A percentile compares a stretch with the other conserved stretches of the same genome.
phyloP scores from a whole-genome alignment of 2,329 filamentous ascomycete species.

The Rhynchosporium secalis region DNA sequence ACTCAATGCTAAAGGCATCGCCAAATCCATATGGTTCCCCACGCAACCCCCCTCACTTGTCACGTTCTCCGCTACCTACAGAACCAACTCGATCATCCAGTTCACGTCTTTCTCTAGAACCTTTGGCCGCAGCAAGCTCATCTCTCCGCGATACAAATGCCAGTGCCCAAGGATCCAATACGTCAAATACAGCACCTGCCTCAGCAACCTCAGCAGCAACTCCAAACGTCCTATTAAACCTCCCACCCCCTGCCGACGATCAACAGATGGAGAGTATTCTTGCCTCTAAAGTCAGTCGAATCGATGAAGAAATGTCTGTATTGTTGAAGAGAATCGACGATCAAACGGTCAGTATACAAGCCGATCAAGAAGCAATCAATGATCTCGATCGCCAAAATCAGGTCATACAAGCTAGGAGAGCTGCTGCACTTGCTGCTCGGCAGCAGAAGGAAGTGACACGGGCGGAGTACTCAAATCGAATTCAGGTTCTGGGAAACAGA shows the following conservation, averaged over 20 bases:
- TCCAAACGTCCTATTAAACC: not conserved
- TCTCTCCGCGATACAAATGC: not conserved
- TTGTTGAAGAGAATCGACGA: conserved; percentile 4
- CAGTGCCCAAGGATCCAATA: not conserved
- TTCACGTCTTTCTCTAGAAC: conserved; percentile 2
- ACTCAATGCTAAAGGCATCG: conserved; percentile 4
- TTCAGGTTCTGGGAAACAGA: conserved; percentile 6
- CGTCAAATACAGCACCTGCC: not conserved
- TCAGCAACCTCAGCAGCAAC: not conserved
- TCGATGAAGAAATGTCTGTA: conserved; percentile 1
- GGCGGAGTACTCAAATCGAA: not conserved
- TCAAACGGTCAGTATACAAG: not conserved
- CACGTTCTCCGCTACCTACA: not conserved
- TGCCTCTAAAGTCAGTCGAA: conserved; percentile 2
- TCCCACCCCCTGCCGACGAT: not conserved
- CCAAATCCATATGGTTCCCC: conserved; percentile 11
- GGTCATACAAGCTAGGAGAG: not conserved
- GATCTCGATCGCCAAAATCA: conserved; percentile 1
- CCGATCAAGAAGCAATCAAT: not conserved
- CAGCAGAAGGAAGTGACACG: not conserved
- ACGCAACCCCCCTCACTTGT: conserved; percentile 3
- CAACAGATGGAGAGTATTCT: conserved; percentile 8
- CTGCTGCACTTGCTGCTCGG: not conserved
- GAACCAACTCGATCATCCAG: conserved; percentile 3
- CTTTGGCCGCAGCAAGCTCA: not conserved